These are phyloP conservation scores for Aureococcus anophagefferens DNA, from an alignment of 108 stramenopile species.

Conservation along the genomic window DNA sequence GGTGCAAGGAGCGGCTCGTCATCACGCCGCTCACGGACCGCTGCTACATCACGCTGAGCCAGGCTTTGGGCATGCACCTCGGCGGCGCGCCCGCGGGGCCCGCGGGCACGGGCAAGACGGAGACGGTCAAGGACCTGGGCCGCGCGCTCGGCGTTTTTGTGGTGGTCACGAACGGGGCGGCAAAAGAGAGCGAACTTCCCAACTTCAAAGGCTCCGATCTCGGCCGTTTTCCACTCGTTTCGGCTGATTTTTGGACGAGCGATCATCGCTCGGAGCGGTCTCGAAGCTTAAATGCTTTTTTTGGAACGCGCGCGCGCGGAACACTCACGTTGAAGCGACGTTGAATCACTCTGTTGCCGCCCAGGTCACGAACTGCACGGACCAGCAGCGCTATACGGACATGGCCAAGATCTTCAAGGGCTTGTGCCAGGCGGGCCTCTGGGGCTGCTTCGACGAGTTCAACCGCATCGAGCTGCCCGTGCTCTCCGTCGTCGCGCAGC, in stretches of 20 bases:
- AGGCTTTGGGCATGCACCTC: conserved; percentile 48
- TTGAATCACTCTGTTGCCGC: too few species aligned
- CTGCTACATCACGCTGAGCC: conserved; percentile 48
- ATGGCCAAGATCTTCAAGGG: conserved; percentile 58
- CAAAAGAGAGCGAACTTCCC: too few species aligned
- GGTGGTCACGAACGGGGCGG: conserved; percentile 31
- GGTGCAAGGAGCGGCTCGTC: conserved; percentile 46
- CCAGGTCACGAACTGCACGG: conserved; percentile 43
- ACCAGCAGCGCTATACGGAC: conserved; percentile 50
- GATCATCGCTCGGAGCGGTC: too few species aligned
- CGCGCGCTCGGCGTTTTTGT: conserved; percentile 43
- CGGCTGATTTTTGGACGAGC: too few species aligned
- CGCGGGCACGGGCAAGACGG: conserved; percentile 52
- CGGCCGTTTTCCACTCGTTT: too few species aligned
- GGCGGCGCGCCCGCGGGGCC: conserved; percentile 54
- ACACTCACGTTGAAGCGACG: too few species aligned
- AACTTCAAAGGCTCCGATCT: too few species aligned
- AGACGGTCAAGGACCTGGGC: conserved; percentile 52
- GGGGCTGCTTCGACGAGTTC: conserved; percentile 61
- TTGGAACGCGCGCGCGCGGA: too few species aligned
- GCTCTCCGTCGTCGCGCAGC: conserved; percentile 54
- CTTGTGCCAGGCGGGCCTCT: conserved; percentile 48
- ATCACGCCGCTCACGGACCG: conserved; percentile 55
- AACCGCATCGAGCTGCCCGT: conserved; percentile 53
- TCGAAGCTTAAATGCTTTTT: too few species aligned